Percentiles rank a stretch among this genome's conserved stretches.
Evolutionary conservation across 495 filamentous ascomycete genomes (phyloP).

Genomic region (Gamarada debralockiae): DNA sequence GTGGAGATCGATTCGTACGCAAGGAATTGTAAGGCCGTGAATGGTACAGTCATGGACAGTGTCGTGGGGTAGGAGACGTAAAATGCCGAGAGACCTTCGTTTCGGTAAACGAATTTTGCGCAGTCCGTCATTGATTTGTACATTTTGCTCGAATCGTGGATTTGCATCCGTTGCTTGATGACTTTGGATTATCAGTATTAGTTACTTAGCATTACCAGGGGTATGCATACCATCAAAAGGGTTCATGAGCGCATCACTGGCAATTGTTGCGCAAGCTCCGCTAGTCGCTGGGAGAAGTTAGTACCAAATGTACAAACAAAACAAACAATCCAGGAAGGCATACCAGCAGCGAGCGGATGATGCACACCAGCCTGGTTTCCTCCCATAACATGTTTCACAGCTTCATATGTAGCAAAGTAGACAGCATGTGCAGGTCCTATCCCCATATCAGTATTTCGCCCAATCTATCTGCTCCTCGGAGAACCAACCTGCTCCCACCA

Average conservation of each 20-base stretch:
- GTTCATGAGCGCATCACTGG: constrained; percentile 98
- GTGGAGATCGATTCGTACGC: constrained; percentile 97
- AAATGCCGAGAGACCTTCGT: constrained; percentile 87
- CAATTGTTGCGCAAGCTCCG: constrained; percentile 91
- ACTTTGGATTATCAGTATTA: constrained; percentile 50
- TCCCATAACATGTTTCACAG: constrained; percentile 92
- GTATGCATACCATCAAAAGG: constrained; percentile 86
- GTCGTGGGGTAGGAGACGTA: constrained; percentile 99
- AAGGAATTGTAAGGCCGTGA: constrained; percentile 93
- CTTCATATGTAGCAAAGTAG: constrained; percentile 97
- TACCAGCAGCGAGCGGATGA: constrained; percentile 89
- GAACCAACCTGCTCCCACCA: constrained; percentile 83
- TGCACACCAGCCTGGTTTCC: constrained; percentile 86
- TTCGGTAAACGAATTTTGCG: constrained; percentile 77
- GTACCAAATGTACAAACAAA: constrained; percentile 4
- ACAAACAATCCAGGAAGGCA: background rate
- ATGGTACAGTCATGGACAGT: constrained; percentile 96
- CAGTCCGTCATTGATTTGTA: constrained; percentile 84
- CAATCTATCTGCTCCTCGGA: constrained; percentile 1
- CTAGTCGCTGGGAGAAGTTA: constrained; percentile 60
- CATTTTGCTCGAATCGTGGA: constrained; percentile 80
- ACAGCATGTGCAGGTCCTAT: constrained; percentile 93
- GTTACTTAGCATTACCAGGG: background rate
- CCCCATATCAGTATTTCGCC: constrained; percentile 22
- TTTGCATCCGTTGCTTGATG: constrained; percentile 99